Conservation (phyloP, 2,329 filamentous ascomycete species). For the Coniochaeta hoffmannii region DNA sequence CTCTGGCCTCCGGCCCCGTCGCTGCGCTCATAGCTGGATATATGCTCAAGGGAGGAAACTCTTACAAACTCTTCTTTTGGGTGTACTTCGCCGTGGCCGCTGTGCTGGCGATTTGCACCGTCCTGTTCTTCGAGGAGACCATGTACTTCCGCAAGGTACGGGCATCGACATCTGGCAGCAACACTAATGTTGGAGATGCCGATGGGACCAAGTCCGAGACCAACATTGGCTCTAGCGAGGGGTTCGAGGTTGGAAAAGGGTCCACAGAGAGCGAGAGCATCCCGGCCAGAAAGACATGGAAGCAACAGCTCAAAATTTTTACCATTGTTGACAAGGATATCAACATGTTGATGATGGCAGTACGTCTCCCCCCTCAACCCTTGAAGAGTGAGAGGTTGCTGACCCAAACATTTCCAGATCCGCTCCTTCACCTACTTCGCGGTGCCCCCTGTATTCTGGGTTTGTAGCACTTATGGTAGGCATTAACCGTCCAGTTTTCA, state of each 20-base stretch:
- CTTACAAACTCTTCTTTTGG: constrained; percentile 55
- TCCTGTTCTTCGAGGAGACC: constrained; percentile 25
- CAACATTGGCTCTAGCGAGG: not conserved
- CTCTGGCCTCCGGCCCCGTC: constrained; percentile 46
- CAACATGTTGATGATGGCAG: constrained; percentile 35
- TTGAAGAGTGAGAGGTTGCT: not conserved
- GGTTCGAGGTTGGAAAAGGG: constrained; percentile 7
- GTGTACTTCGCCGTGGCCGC: constrained; percentile 45
- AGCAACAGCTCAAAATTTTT: constrained; percentile 34
- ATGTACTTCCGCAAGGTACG: constrained; percentile 17
- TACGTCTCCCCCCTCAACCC: constrained; percentile 8
- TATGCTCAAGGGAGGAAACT: constrained; percentile 50
- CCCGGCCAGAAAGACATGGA: constrained; percentile 31
- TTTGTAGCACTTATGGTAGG: constrained; percentile 36
- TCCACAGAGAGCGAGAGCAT: constrained; percentile 7
- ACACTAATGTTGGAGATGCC: not conserved
- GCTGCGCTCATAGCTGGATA: constrained; percentile 53
- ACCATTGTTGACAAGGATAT: constrained; percentile 31
- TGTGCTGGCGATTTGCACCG: constrained; percentile 19
- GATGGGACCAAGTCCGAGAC: not conserved
- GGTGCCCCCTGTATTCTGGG: constrained; percentile 42
- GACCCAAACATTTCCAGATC: not conserved
- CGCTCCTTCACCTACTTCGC: constrained; percentile 38
- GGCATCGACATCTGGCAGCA: not conserved
- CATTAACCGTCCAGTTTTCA: not conserved